Conservation (phyloP, 176 grass and related monocot species). For the Avena atlantica region DNA sequence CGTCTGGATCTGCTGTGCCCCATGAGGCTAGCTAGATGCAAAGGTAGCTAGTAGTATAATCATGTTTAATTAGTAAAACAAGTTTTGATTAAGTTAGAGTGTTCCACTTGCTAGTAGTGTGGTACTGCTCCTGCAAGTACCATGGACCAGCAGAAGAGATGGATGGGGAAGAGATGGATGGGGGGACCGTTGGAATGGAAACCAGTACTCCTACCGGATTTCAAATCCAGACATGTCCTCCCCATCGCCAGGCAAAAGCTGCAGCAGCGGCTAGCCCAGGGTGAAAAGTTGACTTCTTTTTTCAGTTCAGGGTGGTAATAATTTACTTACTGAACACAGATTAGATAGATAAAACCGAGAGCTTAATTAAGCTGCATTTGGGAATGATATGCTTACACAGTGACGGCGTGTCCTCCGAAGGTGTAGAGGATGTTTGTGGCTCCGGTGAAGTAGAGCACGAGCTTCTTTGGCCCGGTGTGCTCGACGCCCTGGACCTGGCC, state of each 20-base stretch:
- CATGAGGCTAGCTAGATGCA: constrained; percentile 35
- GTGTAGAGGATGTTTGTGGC: constrained; percentile 97
- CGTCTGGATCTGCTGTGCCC: constrained; percentile 48
- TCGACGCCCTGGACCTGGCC: constrained; percentile 65
- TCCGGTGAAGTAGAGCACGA: constrained; percentile 92
- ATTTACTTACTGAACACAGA: not conserved
- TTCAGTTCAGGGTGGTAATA: not conserved
- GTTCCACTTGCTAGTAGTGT: not conserved
- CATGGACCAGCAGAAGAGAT: not conserved
- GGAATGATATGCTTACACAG: constrained; percentile 59
- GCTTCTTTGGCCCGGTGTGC: constrained; percentile 64
- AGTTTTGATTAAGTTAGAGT: constrained; percentile 26
- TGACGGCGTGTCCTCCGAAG: constrained; percentile 91
- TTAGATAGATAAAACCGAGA: no score
- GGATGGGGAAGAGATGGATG: not conserved
- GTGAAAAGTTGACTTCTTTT: constrained; percentile 51
- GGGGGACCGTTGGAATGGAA: constrained; percentile 53
- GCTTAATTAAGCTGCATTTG: no score
- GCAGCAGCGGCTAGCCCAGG: not conserved
- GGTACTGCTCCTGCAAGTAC: not conserved
- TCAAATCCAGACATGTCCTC: constrained; percentile 57
- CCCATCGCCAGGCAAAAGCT: constrained; percentile 62
- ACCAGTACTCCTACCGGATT: constrained; percentile 34
- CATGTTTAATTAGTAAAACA: constrained; percentile 2
- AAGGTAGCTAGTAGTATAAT: constrained; percentile 33